Base-by-base conservation (phyloP, 768 basidiomycete genomes). In the Pisolithus orientalis region DNA sequence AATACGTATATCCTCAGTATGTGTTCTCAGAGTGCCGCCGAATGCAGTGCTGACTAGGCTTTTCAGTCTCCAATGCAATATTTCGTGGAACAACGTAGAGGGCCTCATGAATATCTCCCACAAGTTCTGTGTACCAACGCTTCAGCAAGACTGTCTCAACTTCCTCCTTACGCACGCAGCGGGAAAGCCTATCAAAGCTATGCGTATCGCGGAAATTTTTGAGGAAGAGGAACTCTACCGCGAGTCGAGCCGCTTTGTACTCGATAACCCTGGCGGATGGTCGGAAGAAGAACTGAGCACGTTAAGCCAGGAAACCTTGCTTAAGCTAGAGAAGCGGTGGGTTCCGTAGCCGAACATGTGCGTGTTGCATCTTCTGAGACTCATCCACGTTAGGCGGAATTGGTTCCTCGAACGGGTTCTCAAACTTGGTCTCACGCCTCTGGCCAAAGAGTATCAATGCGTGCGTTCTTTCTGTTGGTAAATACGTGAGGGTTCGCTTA, bases 341-440 rank as follows among this genome's bases (percentile, higher is more conserved):
- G 73, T 65, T 14, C 40, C 37, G 32, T 27, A 21, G 46, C 45
- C 37, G 21, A 34, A 32, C 21, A 32, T 9, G 16, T 16, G 21
- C 7, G 45, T 37, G 37, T 38, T 6, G 29, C 29, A 11, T 13
- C 37, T 11, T 49, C 4, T 46, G 27, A 14, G 28, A 16, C 21
- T 54, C 42, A 13, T 21, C 39, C 37, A 32, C 28, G 31, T 31
- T 57, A 91, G 92, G 34, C 80, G 94, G 52, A 94, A 85, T 50
- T 96, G 94, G 94, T 96, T 96, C 70, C 78, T 96, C 17, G 94
- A 97, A 65, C 83, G 94, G 17, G 87, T 97, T 14, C 75, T 96
- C 56, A 96, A 96, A 65, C 81, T 97, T 9, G 91, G 92, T 2
- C 73, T 92, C 39, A 87, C 88, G 0, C 80, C 85, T 56, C 78